phyloP scores from a whole-genome alignment of 2,329 filamentous ascomycete genomes.

The Tympanopsis confertula region DNA sequence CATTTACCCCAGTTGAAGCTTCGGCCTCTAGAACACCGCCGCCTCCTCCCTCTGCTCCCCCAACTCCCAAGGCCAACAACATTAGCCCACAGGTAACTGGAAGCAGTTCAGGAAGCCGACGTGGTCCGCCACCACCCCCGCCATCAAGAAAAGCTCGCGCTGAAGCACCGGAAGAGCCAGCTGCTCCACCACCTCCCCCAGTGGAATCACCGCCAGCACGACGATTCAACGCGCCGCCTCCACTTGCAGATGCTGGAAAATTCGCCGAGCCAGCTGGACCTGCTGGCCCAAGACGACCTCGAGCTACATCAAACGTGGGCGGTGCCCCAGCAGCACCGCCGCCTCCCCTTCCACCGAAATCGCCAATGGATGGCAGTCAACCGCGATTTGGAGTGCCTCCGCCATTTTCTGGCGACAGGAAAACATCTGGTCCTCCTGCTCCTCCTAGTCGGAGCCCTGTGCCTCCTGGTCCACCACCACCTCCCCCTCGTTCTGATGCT shows the following conservation, averaged over 20 bases:
- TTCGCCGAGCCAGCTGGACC: constrained; percentile 48
- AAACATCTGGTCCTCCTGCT: constrained; percentile 49
- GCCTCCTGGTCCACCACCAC: constrained; percentile 60
- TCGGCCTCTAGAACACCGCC: constrained; percentile 21
- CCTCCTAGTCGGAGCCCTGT: constrained; percentile 61
- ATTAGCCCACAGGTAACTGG: constrained; percentile 54
- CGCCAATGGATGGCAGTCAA: constrained; percentile 52
- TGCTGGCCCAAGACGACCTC: constrained; percentile 27
- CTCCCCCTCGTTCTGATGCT: constrained; percentile 24
- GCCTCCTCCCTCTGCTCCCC: constrained; percentile 19
- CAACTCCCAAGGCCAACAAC: constrained; percentile 12
- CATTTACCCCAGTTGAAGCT: no score
- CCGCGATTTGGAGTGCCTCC: constrained; percentile 69
- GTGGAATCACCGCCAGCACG: constrained; percentile 58
- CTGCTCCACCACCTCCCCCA: constrained; percentile 54
- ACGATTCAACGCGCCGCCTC: constrained; percentile 75
- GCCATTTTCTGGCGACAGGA: constrained; percentile 58
- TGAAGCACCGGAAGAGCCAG: constrained; percentile 27
- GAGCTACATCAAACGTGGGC: constrained; percentile 27
- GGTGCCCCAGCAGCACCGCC: constrained; percentile 50
- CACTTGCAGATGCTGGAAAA: constrained; percentile 80
- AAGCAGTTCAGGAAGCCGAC: constrained; percentile 22
- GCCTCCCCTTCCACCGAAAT: constrained; percentile 59
- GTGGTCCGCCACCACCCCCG: constrained; percentile 40
- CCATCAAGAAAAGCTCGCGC: constrained; percentile 48